phyloP scores from a whole-genome alignment of 352 stramenopile species.

The Globisporangium okanoganense region DNA sequence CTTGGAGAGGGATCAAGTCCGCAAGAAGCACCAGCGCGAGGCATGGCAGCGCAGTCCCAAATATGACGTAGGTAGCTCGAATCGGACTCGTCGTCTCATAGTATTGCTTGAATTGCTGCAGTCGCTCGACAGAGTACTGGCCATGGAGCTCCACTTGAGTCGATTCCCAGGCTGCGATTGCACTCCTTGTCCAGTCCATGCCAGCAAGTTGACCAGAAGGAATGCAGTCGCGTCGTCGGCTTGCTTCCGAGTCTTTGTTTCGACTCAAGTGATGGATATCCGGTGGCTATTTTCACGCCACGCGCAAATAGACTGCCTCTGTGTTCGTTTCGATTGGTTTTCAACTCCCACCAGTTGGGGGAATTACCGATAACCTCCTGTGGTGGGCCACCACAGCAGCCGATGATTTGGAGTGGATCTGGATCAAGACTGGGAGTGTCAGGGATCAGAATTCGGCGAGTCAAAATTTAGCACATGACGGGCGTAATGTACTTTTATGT shows the following conservation, averaged over 20 bases:
- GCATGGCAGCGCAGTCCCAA: background rate
- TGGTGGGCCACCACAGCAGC: too few relatives aligned
- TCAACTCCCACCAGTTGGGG: too few relatives aligned
- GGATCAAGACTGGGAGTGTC: background rate
- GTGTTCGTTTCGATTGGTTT: background rate
- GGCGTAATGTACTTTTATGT: background rate
- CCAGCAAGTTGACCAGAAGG: background rate
- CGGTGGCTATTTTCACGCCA: background rate
- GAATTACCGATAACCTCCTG: too few relatives aligned
- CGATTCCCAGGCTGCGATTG: background rate
- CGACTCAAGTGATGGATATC: background rate
- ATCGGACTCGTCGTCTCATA: background rate
- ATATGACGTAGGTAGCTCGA: background rate
- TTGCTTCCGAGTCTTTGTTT: background rate
- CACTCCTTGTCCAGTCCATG: background rate
- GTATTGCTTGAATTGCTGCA: background rate
- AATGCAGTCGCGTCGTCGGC: background rate
- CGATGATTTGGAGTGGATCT: background rate
- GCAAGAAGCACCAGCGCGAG: background rate
- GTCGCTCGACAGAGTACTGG: background rate
- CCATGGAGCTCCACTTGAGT: constrained; percentile 2
- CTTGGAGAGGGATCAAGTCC: background rate
- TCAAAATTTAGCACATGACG: background rate
- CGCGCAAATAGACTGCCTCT: background rate
- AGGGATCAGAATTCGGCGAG: background rate